A percentile compares a stretch with the other conserved stretches of the same genome.
These are phyloP conservation scores for Ampelocalamus luodianensis DNA, from an alignment of 176 grass and related monocot species.

Conservation along the genomic window DNA sequence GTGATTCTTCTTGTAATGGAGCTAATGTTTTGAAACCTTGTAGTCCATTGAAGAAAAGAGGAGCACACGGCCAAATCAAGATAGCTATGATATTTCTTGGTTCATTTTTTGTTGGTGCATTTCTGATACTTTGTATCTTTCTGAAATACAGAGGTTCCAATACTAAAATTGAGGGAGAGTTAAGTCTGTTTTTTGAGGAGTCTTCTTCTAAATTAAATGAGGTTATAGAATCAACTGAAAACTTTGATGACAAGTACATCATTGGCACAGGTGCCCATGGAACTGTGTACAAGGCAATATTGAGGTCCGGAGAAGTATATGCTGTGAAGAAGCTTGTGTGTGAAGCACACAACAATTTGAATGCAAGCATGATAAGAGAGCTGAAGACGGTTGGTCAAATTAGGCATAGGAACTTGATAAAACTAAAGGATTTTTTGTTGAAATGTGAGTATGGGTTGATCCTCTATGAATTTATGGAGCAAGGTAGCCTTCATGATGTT, in stretches of 20 bases:
- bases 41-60: conserved; percentile 27
- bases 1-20: conserved; percentile 49
- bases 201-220: conserved; percentile 59
- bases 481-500: conserved; percentile 76
- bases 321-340: conserved; percentile 67
- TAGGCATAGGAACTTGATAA: conserved; percentile 71
- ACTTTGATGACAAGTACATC: conserved; percentile 58
- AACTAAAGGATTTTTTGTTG: conserved; percentile 62
- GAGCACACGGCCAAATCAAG: conserved; percentile 23
- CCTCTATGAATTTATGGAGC: conserved; percentile 73
- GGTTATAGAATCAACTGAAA: conserved; percentile 65
- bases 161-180: conserved; percentile 20
- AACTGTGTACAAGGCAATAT: conserved; percentile 61
- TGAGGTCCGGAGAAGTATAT: conserved; percentile 54
- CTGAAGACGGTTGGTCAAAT: conserved; percentile 65
- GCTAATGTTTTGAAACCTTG: conserved; percentile 48
- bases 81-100: conserved; percentile 58
- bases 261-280: conserved; percentile 70
- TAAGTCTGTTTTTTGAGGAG: conserved; percentile 45
- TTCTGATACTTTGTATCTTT: conserved; percentile 42
- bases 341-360: conserved; percentile 34
- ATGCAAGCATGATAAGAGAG: conserved; percentile 66
- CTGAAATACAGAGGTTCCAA: conserved; percentile 23
- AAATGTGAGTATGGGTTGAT: conserved; percentile 70
- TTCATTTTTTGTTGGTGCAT: conserved; percentile 40